Evolutionary conservation across 129 eudicot genomes (phyloP).

Genomic region (Centaurea solstitialis): DNA sequence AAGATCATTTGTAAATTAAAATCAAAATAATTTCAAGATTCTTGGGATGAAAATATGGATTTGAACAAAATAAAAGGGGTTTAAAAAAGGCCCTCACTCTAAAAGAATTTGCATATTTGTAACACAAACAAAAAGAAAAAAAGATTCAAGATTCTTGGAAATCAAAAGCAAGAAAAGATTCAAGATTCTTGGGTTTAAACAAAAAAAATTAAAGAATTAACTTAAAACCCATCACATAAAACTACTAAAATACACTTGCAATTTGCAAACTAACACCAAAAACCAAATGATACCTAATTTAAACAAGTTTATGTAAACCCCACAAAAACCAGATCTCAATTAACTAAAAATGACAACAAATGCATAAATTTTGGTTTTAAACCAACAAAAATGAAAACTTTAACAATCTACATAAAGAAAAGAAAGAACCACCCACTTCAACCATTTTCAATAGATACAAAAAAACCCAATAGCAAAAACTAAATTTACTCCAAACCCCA

Average conservation of each 20-base stretch:
- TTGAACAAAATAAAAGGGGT: not conserved
- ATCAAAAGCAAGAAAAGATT: not conserved
- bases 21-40: too few relatives aligned
- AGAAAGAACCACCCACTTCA: slow-evolving; percentile 2
- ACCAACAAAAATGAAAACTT: slow-evolving; percentile 13
- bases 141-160: not conserved
- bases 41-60: too few relatives aligned
- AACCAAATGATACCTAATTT: slow-evolving; percentile 2
- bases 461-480: not conserved
- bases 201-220: not conserved
- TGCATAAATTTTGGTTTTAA: slow-evolving; percentile 5
- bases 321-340: slow-evolving; percentile 19
- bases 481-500: slow-evolving; percentile 24
- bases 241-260: not conserved
- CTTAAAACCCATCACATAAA: not conserved
- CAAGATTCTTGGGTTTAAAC: slow-evolving; percentile 5
- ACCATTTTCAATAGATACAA: not conserved
- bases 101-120: slow-evolving; percentile 3
- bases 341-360: slow-evolving; percentile 13
- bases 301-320: not conserved
- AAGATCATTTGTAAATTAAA: too few relatives aligned
- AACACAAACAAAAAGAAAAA: not conserved
- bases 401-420: not conserved
- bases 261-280: slow-evolving; percentile 5
- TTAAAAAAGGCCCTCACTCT: not conserved